These are phyloP conservation scores for Delitschia confertaspora DNA, from an alignment of 495 filamentous ascomycete species.

Conservation along the genomic window DNA sequence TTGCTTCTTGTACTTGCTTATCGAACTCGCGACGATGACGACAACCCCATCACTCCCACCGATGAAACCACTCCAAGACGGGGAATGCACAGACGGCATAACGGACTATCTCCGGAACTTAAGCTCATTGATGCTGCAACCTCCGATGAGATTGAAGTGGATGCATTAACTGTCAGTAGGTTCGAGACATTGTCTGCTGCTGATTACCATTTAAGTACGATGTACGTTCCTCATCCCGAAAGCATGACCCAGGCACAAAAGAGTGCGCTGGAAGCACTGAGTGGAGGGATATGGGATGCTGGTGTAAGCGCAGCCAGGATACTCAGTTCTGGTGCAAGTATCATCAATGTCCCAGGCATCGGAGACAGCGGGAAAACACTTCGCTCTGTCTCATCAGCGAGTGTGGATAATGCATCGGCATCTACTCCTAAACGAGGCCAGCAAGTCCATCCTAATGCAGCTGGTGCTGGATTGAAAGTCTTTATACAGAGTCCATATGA, in stretches of 20 bases:
- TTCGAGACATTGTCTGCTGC: slow-evolving; percentile 78
- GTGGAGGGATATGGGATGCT: slow-evolving; percentile 63
- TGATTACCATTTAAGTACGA: slow-evolving; percentile 81
- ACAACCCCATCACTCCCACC: slow-evolving; percentile 42
- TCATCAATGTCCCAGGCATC: slow-evolving; percentile 47
- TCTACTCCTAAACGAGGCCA: slow-evolving; percentile 14
- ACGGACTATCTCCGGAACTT: slow-evolving; percentile 75
- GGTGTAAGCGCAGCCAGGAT: slow-evolving; percentile 74
- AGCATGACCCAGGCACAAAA: slow-evolving; percentile 51
- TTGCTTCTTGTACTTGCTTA: slow-evolving; percentile 86
- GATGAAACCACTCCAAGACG: slow-evolving; percentile 44
- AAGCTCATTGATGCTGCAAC: slow-evolving; percentile 80
- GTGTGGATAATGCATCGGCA: slow-evolving; percentile 33
- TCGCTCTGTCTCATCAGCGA: slow-evolving; percentile 40
- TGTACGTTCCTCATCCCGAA: slow-evolving; percentile 61
- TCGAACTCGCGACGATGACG: slow-evolving; percentile 59
- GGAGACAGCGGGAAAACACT: slow-evolving; percentile 40
- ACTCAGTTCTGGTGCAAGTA: slow-evolving; percentile 79
- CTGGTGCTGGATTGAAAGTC: slow-evolving; percentile 71
- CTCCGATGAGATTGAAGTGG: slow-evolving; percentile 65
- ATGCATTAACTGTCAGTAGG: slow-evolving; percentile 71
- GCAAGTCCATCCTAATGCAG: slow-evolving; percentile 30
- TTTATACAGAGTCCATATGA: slow-evolving; percentile 96
- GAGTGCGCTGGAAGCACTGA: slow-evolving; percentile 60
- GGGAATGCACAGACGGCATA: slow-evolving; percentile 57